These are phyloP conservation scores for Pulveroboletus sp. DNA, from an alignment of 768 basidiomycete genomes.

Conservation along the genomic window DNA sequence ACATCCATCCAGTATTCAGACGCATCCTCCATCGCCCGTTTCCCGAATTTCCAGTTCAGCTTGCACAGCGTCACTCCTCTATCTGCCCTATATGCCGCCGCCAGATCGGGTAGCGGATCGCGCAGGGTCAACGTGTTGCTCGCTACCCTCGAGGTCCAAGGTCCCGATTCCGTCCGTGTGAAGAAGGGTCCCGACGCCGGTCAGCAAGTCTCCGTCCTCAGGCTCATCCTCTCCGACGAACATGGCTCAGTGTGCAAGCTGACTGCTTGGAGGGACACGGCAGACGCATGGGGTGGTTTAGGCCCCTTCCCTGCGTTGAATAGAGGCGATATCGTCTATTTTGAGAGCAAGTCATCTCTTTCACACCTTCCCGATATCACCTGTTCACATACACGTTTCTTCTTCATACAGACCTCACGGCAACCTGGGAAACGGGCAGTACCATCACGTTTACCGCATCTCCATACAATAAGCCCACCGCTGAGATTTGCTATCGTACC, in stretches of 20 bases:
- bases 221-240: conserved; percentile 72
- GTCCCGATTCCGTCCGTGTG: conserved; percentile 62
- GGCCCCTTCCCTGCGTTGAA: conserved; percentile 44
- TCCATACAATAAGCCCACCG: conserved; percentile 54
- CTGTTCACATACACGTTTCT: conserved; percentile 17
- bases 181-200: conserved; percentile 71
- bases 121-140: conserved; percentile 57
- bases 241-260: conserved; percentile 64
- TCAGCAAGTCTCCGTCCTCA: conserved; percentile 62
- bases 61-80: conserved; percentile 57
- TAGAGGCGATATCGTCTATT: conserved; percentile 66
- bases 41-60: conserved; percentile 73
- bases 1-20: conserved; percentile 57
- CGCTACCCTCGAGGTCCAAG: conserved; percentile 72
- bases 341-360: conserved; percentile 54
- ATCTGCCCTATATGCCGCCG: conserved; percentile 32
- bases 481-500: conserved; percentile 75
- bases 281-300: conserved; percentile 63
- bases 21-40: conserved; percentile 65
- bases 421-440: conserved; percentile 40
- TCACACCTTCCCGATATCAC: conserved; percentile 6
- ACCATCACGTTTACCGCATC: conserved; percentile 62
- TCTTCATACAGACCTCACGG: conserved; percentile 46
- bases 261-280: conserved; percentile 75
- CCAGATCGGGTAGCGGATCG: conserved; percentile 34